Evolutionary conservation across 345 rosid species (phyloP).

Genomic region (Raphanus raphanistrum): DNA sequence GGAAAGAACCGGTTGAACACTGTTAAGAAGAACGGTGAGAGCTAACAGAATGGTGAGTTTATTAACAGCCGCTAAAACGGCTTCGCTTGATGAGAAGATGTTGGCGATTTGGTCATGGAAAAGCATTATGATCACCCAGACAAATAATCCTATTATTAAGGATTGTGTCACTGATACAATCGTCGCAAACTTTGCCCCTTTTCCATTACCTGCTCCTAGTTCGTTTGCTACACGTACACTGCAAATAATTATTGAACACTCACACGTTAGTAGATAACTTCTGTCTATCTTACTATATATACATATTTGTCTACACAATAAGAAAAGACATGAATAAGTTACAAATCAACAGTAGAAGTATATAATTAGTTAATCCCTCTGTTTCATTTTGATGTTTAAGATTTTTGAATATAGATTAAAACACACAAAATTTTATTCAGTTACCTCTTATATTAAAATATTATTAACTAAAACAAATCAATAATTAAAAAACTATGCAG

Average conservation of each 20-base stretch:
- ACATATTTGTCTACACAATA: not conserved
- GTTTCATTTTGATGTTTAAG: not conserved
- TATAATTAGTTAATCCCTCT: not conserved
- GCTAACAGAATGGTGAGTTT: slow-evolving; percentile 66
- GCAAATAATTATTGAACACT: not conserved
- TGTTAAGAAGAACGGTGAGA: slow-evolving; percentile 81
- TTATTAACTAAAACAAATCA: no score
- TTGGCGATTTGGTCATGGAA: slow-evolving; percentile 50
- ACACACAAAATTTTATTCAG: no score
- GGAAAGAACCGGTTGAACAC: slow-evolving; percentile 83
- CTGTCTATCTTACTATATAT: not conserved
- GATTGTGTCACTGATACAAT: slow-evolving; percentile 66
- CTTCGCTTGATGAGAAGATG: slow-evolving; percentile 65
- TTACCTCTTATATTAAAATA: no score
- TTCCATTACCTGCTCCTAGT: slow-evolving; percentile 87
- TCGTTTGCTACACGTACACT: slow-evolving; percentile 72
- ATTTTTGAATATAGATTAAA: no score
- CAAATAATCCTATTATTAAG: slow-evolving; percentile 54
- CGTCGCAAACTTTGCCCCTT: slow-evolving; percentile 83
- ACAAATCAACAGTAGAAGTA: not conserved
- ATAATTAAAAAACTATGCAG: no score
- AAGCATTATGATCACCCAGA: slow-evolving; percentile 59
- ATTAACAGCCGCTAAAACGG: slow-evolving; percentile 65
- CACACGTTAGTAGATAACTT: not conserved
- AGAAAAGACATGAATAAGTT: not conserved